Base-by-base conservation (phyloP, 805 yeast genomes). In the Lachancea sp. region DNA sequence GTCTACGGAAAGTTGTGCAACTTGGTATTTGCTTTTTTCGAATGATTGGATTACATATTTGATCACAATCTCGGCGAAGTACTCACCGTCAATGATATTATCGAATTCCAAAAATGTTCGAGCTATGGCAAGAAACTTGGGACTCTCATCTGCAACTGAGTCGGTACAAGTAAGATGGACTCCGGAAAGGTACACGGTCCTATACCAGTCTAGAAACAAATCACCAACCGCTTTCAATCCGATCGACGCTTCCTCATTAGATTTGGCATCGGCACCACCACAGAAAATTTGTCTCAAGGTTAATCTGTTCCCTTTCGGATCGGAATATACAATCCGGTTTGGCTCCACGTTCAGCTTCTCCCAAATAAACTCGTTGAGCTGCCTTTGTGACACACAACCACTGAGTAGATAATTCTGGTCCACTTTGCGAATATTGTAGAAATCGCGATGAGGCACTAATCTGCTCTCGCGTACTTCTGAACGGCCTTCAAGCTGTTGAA, bases 391-490 rank as follows among this genome's bases (percentile, higher is more conserved):
- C 11, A 58, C 39, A 25, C 60, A 55, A 4, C 64, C 62, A 38
- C 55, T 56, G 18, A 60, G 37, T 15, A 52, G 34, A 12, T 52
- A 41, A 34, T 56, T 53, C 20, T 49, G 43, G 59, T 90, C 98
- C 28, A 92, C 97, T 61, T 90, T 90, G 67, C 97, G 78, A 32
- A 88, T 96, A 56, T 90, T 90, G 67, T 90, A 90, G 58, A 90
- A 92, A 63, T 90, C 71, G 29, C 70, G 48, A 36, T 67, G 67
- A 11, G 71, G 70, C 17, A 66, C 66, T 31, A 59, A 41, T 37
- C 64, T 66, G 16, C 66, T 60, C 29, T 62, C 54, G n/a, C 54
- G 45, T 1, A 55, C 59, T 46, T 66, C 70, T 16, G 58, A 48
- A 30, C 60, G 56, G 24, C 62, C 60, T 34, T 65, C 63, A 22